Evolutionary conservation across 2,329 filamentous ascomycete genomes (phyloP), one percentile per base, ranked within the genome.

Genomic region (Cercospora sojina): DNA sequence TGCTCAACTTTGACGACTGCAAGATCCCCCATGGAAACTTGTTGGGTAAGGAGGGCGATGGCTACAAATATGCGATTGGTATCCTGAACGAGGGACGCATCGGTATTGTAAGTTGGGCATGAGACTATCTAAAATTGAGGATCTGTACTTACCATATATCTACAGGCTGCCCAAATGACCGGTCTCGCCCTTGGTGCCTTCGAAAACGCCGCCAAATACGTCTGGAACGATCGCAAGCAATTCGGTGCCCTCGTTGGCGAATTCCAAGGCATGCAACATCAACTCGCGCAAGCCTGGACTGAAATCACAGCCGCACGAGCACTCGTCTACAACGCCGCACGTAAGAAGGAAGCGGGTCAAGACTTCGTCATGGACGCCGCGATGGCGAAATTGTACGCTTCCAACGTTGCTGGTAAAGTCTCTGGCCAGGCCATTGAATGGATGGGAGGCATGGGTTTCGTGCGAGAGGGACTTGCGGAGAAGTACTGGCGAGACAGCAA

Each of bases 391-490:
- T 85, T 99, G 64, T 97, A 91, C 78, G 88, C 95, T 2, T 95
- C 91, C 4, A 95, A 99, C 81, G 92, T 99, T 32, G 95, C 95
- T 0, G 91, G 91, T 20, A 88, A 88, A 63, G 94, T 99, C 20
- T 91, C 90, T 64, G 89, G 93, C 6, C 86, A 91, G 58, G 95
- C 94, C 0, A 88, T 99, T 29, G 95, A 99, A 82, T 99, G 95
- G 95, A 98, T 98, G 94, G 95, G 95, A 57, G 95, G 95, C 51
- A 98, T 99, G 95, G 95, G 95, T 55, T 99, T 99, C 75, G 95
- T 99, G 16, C 85, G 95, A 53, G 95, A 99, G 80, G 95, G 95
- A 0, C 88, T 97, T 66, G 95, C 95, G 0, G 95, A 99, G 87
- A 99, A 99, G 87, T 97, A 90, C 83, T 99, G 90, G 86, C 86